Base-by-base conservation (phyloP, 345 rosid genomes). In the Brassica cretica region DNA sequence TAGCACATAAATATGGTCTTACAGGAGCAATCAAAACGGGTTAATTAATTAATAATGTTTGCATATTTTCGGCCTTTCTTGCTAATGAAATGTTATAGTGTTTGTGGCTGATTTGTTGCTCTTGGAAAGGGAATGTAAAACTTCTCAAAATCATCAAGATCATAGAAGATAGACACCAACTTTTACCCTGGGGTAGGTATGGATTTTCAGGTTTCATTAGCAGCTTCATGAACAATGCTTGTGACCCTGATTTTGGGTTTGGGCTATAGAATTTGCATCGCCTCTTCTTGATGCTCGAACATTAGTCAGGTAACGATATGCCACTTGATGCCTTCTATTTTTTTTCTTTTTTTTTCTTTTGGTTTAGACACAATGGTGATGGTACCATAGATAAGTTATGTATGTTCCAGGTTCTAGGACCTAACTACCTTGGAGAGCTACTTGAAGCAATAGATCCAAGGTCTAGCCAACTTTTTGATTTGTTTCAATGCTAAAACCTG, bases 261-360 rank as follows among this genome's bases (percentile, higher is more conserved):
- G 72, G 72, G 66, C 55, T 70, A 18, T 89, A 94, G 96, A 94
- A 96, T 63, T 81, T 92, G 68, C 89, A 94, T 76, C 79, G 86
- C 32, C 91, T 92, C 91, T 92, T 85, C 93, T 94, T 27, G 98
- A 94, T 79, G 76, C 88, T 82, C 90, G 87, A 81, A 92, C 96
- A 25, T 80, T 90, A 29, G 81, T 81, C 93, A 90, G 74, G 97
- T 89, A 82, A 74, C 49, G 30, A 81, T 70, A 69, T 77, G 73
- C 63, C 25, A 53, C 68, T 70, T 12, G 10, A 60, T 83, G 35
- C 18, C 49, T 41, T 41, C 44, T 27, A 27, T 27, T 27, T 27
- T 27, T 3, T 27, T 27, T 27, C 15, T 44, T 60, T 49, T 3
- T 3, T n/a, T 68, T 49, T 35, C 19, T 68, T 58, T 61, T 29